Conservation (phyloP, 495 filamentous ascomycete genomes). For the Cenococcum geophilum region DNA sequence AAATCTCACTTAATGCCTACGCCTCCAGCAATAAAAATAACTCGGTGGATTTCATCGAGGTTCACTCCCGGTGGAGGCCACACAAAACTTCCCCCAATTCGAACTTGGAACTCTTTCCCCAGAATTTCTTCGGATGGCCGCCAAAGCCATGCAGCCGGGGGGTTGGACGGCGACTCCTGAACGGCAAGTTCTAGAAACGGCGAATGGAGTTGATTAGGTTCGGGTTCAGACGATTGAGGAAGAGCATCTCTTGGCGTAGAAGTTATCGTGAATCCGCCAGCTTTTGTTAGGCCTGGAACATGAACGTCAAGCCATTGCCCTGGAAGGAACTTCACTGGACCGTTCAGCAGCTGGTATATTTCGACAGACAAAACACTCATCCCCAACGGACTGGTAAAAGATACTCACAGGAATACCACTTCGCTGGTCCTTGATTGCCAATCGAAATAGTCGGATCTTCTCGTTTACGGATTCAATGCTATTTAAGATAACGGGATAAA, state of each 20-base stretch:
- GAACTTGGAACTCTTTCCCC: slow-evolving; percentile 52
- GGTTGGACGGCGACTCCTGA: slow-evolving; percentile 58
- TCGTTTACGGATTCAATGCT: slow-evolving; percentile 41
- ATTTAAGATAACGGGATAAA: slow-evolving; percentile 23
- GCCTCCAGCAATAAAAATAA: slow-evolving; percentile 73
- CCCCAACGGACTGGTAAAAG: neutral
- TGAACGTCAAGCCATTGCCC: slow-evolving; percentile 92
- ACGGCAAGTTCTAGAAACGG: slow-evolving; percentile 68
- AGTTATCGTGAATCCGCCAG: slow-evolving; percentile 85
- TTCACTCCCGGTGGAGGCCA: slow-evolving; percentile 58
- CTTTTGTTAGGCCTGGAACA: slow-evolving; percentile 56
- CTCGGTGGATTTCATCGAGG: slow-evolving; percentile 43
- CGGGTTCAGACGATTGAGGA: neutral
- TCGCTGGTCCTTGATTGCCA: slow-evolving; percentile 18
- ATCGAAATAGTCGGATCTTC: slow-evolving; percentile 28
- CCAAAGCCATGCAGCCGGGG: slow-evolving; percentile 74
- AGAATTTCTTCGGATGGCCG: slow-evolving; percentile 49
- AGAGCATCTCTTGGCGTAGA: slow-evolving; percentile 51
- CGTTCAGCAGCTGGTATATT: slow-evolving; percentile 17
- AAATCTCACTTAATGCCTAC: slow-evolving; percentile 70
- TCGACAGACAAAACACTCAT: neutral
- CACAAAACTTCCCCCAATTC: slow-evolving; percentile 74
- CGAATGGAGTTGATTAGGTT: slow-evolving; percentile 29
- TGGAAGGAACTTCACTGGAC: slow-evolving; percentile 56
- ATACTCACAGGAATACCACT: slow-evolving; percentile 25